phyloP scores from a whole-genome alignment of 441 rosid species.

The Jatropha podagrica region DNA sequence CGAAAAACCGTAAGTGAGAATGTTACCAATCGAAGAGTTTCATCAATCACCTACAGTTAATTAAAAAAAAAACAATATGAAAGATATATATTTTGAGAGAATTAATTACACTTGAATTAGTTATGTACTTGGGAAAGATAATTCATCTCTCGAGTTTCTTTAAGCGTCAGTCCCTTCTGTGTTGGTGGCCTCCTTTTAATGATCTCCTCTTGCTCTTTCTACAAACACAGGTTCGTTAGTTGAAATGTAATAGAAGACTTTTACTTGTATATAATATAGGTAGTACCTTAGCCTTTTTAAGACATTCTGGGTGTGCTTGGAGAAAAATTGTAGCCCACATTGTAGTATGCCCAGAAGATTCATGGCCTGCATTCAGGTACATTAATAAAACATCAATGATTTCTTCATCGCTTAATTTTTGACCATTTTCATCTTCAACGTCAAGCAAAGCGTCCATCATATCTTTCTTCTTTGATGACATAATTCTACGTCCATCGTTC shows the following conservation, averaged over 20 bases:
- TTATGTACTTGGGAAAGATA: conserved; percentile 57
- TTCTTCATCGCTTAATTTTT: conserved; percentile 60
- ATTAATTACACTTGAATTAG: no score
- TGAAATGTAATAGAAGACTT: no score
- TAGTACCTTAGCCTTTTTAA: conserved; percentile 58
- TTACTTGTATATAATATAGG: no score
- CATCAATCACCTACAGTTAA: conserved; percentile 59
- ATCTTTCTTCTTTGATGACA: conserved; percentile 43
- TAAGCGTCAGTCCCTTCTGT: conserved; percentile 57
- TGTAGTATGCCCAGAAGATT: conserved; percentile 82
- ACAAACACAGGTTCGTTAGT: no score
- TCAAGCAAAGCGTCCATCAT: conserved; percentile 76
- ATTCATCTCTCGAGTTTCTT: conserved; percentile 74
- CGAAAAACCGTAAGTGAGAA: conserved; percentile 73
- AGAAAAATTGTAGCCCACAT: conserved; percentile 80
- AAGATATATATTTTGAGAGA: background rate
- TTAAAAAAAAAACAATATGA: conserved; percentile 12
- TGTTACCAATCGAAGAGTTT: conserved; percentile 67
- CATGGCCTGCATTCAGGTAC: conserved; percentile 93
- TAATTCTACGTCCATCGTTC: background rate
- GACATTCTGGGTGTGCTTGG: conserved; percentile 54
- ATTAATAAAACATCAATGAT: conserved; percentile 71
- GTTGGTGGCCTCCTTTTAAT: conserved; percentile 40
- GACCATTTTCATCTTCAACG: conserved; percentile 66
- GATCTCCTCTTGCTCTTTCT: conserved; percentile 74